Evolutionary conservation across 2,329 filamentous ascomycete genomes (phyloP).

Genomic region (Trichoderma atrobrunneum): DNA sequence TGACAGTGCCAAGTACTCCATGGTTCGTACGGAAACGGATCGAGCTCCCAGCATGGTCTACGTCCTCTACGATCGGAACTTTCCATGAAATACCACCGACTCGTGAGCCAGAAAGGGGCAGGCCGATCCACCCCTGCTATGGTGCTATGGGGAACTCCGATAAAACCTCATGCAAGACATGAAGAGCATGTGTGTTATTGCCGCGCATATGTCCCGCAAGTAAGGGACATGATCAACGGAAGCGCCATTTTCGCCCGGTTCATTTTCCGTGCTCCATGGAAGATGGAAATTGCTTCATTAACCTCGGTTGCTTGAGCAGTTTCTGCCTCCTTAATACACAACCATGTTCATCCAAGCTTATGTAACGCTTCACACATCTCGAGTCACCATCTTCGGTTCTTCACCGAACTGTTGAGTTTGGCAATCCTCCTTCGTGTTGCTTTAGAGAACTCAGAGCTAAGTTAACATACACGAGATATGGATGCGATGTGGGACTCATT

Average conservation of each 20-base stretch:
- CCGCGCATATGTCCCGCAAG: background rate
- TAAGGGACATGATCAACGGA: background rate
- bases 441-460: background rate
- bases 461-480: background rate
- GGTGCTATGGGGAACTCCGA: background rate
- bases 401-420: background rate
- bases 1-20: background rate
- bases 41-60: background rate
- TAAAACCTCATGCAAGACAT: background rate
- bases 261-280: background rate
- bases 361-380: background rate
- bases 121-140: background rate
- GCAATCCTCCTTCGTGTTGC: background rate
- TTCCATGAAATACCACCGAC: background rate
- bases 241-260: background rate
- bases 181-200: background rate
- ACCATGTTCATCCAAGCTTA: background rate
- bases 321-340: background rate
- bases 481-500: background rate
- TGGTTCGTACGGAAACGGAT: background rate
- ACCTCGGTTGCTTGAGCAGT: background rate
- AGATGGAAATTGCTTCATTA: background rate
- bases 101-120: background rate
- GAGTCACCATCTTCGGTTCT: background rate
- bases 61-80: background rate